Conservation (phyloP, 2,329 filamentous ascomycete species). For the Fusarium pseudoanthophilum region DNA sequence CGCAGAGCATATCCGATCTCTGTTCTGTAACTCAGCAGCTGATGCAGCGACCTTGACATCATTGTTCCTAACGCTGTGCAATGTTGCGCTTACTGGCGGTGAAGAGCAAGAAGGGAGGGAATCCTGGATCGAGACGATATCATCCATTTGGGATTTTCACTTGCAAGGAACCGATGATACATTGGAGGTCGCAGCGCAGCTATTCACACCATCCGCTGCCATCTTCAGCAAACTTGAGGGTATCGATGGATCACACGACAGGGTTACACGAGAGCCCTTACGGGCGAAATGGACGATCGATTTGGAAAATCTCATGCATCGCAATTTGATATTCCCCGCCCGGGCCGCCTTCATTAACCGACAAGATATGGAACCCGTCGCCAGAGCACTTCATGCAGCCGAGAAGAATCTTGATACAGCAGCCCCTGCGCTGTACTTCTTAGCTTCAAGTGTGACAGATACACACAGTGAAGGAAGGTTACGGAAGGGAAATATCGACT, state of each 20-base stretch:
- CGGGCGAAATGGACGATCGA: slow-evolving; percentile 57
- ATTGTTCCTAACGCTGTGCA: slow-evolving; percentile 59
- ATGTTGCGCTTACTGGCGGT: slow-evolving; percentile 49
- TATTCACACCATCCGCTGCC: slow-evolving; percentile 53
- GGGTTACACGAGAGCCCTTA: slow-evolving; percentile 16
- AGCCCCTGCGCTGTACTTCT: slow-evolving; percentile 58
- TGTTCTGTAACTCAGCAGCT: slow-evolving; percentile 62
- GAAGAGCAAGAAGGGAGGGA: slow-evolving; percentile 53
- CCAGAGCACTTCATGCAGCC: slow-evolving; percentile 54
- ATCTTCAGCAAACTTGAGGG: slow-evolving; percentile 56
- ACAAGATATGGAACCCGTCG: slow-evolving; percentile 55
- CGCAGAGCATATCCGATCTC: slow-evolving; percentile 66
- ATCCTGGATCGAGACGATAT: slow-evolving; percentile 60
- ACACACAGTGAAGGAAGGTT: slow-evolving; percentile 40
- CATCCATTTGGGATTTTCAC: slow-evolving; percentile 64
- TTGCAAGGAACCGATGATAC: slow-evolving; percentile 61
- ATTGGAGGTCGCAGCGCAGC: slow-evolving; percentile 59
- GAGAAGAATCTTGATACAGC: slow-evolving; percentile 50
- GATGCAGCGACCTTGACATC: slow-evolving; percentile 60
- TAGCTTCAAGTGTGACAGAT: slow-evolving; percentile 50
- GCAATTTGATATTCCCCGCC: slow-evolving; percentile 63
- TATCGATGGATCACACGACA: slow-evolving; percentile 35
- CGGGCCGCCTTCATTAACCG: slow-evolving; percentile 59
- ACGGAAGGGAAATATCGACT: slow-evolving; percentile 52
- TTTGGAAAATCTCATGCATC: slow-evolving; percentile 61